Conservation (phyloP, 2,329 filamentous ascomycete genomes). For the Alternaria gaisen region DNA sequence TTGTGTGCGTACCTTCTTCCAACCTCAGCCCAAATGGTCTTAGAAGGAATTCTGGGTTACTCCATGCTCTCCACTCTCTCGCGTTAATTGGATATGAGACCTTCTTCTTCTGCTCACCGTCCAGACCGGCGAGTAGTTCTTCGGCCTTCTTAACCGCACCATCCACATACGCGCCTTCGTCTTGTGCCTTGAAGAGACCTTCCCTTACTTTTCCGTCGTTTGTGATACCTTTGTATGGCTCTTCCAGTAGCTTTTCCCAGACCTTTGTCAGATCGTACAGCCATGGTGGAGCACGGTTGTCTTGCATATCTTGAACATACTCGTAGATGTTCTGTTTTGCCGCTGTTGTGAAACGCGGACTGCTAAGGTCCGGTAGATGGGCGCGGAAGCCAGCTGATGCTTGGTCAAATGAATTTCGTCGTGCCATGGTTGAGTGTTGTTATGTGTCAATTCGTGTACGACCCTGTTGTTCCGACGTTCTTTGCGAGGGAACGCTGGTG, state of each 20-base stretch:
- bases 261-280: constrained; percentile 55
- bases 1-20: constrained; percentile 61
- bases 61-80: constrained; percentile 75
- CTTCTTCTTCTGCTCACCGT: constrained; percentile 58
- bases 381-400: constrained; percentile 59
- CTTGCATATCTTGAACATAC: constrained; percentile 69
- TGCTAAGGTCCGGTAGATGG: constrained; percentile 69
- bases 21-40: constrained; percentile 74
- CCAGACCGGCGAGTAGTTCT: constrained; percentile 58
- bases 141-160: constrained; percentile 64
- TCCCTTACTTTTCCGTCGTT: constrained; percentile 68
- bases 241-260: constrained; percentile 56
- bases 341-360: constrained; percentile 70
- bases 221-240: constrained; percentile 77
- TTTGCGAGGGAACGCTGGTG: background rate
- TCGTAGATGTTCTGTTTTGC: constrained; percentile 68
- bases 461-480: background rate
- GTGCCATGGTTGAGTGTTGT: constrained; percentile 19
- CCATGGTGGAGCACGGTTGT: constrained; percentile 70
- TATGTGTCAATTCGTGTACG: background rate
- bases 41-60: constrained; percentile 77
- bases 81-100: constrained; percentile 71
- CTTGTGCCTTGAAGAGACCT: constrained; percentile 66
- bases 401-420: constrained; percentile 36
- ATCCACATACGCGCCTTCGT: constrained; percentile 69